phyloP scores from a whole-genome alignment of 2,329 filamentous ascomycete species.

The Fusarium palustre region DNA sequence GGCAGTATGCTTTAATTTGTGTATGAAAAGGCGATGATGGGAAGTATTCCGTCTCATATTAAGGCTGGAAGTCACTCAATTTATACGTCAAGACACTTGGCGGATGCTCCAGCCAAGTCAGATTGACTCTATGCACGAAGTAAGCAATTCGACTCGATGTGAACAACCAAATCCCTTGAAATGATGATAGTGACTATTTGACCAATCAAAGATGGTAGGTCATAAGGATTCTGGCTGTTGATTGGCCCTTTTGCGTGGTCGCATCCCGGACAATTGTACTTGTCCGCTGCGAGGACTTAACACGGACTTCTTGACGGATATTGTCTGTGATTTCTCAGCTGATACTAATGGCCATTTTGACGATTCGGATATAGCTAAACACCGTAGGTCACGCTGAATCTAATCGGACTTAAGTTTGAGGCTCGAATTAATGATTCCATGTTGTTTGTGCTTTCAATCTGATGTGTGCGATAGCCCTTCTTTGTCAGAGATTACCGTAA shows the following conservation, averaged over 20 bases:
- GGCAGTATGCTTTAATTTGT: accelerated
- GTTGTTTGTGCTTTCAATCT: background rate
- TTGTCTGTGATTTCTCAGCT: background rate
- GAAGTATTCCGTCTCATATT: background rate
- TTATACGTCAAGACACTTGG: conserved; percentile 14
- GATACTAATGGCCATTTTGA: background rate
- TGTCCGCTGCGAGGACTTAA: conserved; percentile 19
- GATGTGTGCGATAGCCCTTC: no score
- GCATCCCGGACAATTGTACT: conserved; percentile 17
- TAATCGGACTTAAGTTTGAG: background rate
- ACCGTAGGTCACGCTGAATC: background rate
- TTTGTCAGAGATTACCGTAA: background rate
- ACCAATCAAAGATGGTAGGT: conserved; percentile 30
- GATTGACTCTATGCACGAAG: background rate
- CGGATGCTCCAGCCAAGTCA: background rate
- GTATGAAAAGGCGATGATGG: background rate
- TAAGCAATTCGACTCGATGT: background rate
- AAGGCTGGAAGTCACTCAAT: background rate
- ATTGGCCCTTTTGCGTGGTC: conserved; percentile 5
- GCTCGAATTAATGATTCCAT: no score
- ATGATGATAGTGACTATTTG: background rate
- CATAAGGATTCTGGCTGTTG: background rate
- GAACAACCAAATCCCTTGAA: background rate
- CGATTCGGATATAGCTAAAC: background rate
- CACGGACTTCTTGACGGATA: background rate